Base-by-base conservation (phyloP, 2,329 filamentous ascomycete genomes). In the Pestalotiopsis sp. region DNA sequence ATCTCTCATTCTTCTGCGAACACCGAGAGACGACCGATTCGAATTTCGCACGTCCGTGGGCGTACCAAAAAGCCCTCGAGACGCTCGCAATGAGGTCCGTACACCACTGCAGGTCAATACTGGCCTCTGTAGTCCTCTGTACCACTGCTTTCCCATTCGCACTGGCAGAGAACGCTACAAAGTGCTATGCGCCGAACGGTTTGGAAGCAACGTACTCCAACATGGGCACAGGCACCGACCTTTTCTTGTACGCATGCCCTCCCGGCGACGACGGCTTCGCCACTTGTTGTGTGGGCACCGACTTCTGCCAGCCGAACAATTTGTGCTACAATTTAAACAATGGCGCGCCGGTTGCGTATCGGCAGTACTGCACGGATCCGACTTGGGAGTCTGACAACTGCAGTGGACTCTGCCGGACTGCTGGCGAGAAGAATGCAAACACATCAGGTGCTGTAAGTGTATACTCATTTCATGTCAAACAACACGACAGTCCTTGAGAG, bases 281-380 rank as follows among this genome's bases (percentile, higher is more conserved):
- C n/a, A 62, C 59, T 14, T 62, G 59, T 62, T 62, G 59, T 11
- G 31, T 39, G 36, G 31, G 59, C 13, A 36, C 23, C n/a, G 59
- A 62, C 31, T 62, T 62, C 23, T 62, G 59, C 36, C 59, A 62
- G 2, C 59, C 59, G 6, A n/a, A 62, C 36, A 62, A 62, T n/a
- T 36, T 62, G 59, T 62, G 59, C 36, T 62, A 62, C 36, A 62
- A 62, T 23, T 12, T 62, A 7, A 23, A 41, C 27, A n/a, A 41
- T 20, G 59, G 59, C 12, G 9, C 13, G 6, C 59, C 59, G 14
- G 31, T 39, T 12, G 59, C n/a, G 9, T 41, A 41, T 5, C 23
- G 59, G n/a, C 59, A 62, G 12, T 62, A 62, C 59, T 62, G 59
- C 36, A 62, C 59, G 9, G 59, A 62, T 62, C 36, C 27, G 23